Conservation (phyloP, 805 yeast genomes). For the Ascoidea asiatica region DNA sequence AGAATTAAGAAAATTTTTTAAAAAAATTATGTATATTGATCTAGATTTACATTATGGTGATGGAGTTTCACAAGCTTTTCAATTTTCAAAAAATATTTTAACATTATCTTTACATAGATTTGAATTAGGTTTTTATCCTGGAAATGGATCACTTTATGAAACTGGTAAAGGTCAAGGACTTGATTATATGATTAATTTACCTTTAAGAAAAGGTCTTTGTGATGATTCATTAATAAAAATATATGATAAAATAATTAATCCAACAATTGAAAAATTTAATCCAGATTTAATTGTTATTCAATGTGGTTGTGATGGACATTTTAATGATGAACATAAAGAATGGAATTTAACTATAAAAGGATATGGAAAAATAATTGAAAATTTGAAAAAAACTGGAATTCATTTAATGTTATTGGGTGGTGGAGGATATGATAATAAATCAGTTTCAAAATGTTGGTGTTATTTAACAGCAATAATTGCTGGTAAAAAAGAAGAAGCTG, state of each 20-base stretch:
- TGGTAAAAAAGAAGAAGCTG: background rate
- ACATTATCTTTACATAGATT: slow-evolving; percentile 52
- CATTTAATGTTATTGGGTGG: slow-evolving; percentile 53
- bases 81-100: slow-evolving; percentile 36
- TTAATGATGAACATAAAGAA: slow-evolving; percentile 47
- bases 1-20: slow-evolving; percentile 30
- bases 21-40: slow-evolving; percentile 47
- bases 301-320: slow-evolving; percentile 65
- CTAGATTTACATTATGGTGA: slow-evolving; percentile 74
- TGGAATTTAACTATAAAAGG: slow-evolving; percentile 58
- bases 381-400: slow-evolving; percentile 15
- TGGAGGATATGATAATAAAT: slow-evolving; percentile 58
- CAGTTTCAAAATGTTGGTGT: slow-evolving; percentile 33
- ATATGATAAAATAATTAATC: slow-evolving; percentile 26
- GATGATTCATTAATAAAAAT: slow-evolving; percentile 29
- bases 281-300: slow-evolving; percentile 51
- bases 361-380: slow-evolving; percentile 21
- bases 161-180: slow-evolving; percentile 23
- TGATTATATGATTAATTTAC: slow-evolving; percentile 34
- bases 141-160: slow-evolving; percentile 38
- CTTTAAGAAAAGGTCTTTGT: slow-evolving; percentile 40
- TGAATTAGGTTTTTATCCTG: slow-evolving; percentile 63
- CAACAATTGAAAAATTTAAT: slow-evolving; percentile 21
- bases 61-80: slow-evolving; percentile 60
- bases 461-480: background rate